Evolutionary conservation across 2,329 filamentous ascomycete species (phyloP), one percentile per base, ranked within the genome.

Genomic region (Hymenoscyphus fructigenus): DNA sequence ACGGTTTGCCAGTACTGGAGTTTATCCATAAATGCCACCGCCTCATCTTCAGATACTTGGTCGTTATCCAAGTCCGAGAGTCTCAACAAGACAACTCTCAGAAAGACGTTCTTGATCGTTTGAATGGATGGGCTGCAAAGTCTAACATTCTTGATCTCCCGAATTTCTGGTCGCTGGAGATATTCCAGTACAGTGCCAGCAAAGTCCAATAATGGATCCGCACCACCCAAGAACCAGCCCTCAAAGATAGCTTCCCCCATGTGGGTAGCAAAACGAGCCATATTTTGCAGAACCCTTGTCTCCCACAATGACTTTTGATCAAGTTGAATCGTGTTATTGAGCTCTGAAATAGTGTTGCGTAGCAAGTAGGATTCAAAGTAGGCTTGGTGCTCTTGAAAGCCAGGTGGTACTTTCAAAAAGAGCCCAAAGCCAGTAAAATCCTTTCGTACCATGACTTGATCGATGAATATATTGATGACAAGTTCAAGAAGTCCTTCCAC

Each of bases 1-100:
- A 97, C 91, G 23, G 92, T 93, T 76, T 98, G 95, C 95, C 95
- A 99, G 76, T 97, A 98, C 0, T 92, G 87, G 72, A 99, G 86
- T 74, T 93, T 94, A 66, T 91, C 85, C 77, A 99, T 85, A 65
- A 96, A 92, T 0, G 84, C 80, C 29, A 90, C 83, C 0, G 88
- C 87, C 58, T 92, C 88, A 6, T 79, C 75, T 64, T 90, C 85
- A 2, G 84, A 79, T 1, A 81, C 82, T 61, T 87, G 81, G 0
- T 83, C 78, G 38, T 90, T 88, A 59, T 96, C 91, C 60, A 93
- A 84, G 71, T 97, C 92, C 0, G 93, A 96, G 4, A 99, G 82
- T 66, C 89, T 86, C 36, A 97, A 83, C 20, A 98, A 81, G 5
- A 93, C 87, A 5, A 96, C 85, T 66, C 90, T 88, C 26, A 97